Evolutionary conservation across 1,284 basidiomycete genomes (phyloP), one percentile per base, ranked within the genome.

Genomic region (Apiotrichum laibachii): DNA sequence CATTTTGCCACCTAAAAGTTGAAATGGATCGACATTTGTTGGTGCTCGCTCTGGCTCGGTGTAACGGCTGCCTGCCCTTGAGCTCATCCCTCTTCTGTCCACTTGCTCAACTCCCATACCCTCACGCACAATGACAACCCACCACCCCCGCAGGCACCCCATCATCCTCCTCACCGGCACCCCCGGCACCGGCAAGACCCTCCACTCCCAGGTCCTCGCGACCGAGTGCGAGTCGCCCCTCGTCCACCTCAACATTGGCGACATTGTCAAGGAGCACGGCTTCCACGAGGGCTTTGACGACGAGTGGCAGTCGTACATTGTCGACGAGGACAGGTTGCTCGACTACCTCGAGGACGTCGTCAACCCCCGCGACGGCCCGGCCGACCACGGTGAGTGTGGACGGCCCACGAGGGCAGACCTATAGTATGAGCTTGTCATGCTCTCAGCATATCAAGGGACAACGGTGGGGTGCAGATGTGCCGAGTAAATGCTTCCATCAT

Each of bases 241-340:
- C 0, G 81, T 80, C 67, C 89, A 96, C 75, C 84, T 99, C 74
- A 95, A 98, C 71, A 85, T 99, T 44, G 89, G 92, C 39, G 88
- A 95, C 51, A 81, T 88, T 66, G 89, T 97, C 60, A 97, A 96
- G 79, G 85, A 89, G 67, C 85, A 88, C 59, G 84, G 82, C 0
- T 83, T 96, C 22, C 89, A 94, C 73, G 86, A 90, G 65, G 86
- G 88, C 0, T 98, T 85, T 73, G 90, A 98, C 72, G 85, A 92
- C 39, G 91, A 96, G 75, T 98, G 95, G 95, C 87, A 95, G 73
- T 88, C 86, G 57, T 96, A 91, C 77, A 89, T 87, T 5, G 90
- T 97, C 4, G 92, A 99, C 73, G 96, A 99, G 76, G 96, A 99
- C 80, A 88, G 89, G 88, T 79, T 96, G 35, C 79, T 97, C 42